Evolutionary conservation across 768 basidiomycete genomes (phyloP), one percentile per base, ranked within the genome.

Genomic region (Termitomyces eurrhizus): DNA sequence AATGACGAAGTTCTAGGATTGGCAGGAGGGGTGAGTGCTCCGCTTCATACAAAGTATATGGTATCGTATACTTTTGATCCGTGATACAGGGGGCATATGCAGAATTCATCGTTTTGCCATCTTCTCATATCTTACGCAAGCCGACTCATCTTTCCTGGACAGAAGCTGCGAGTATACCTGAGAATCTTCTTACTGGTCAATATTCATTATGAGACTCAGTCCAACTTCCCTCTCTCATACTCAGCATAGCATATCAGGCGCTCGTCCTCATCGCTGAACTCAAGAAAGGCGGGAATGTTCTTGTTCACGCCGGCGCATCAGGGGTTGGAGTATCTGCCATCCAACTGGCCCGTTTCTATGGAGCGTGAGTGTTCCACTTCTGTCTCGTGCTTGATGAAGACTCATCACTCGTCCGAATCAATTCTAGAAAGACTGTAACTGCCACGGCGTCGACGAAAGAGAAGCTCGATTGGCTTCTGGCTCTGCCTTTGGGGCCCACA

Each of bases 301-400:
- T 98, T 16, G 80, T 98, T 13, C 96, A 98, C 69, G 93, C 94
- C 21, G 95, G 88, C 7, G 93, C 93, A 3, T 93, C 91, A 13
- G 93, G 95, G 33, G 93, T 97, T 4, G 94, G 94, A 1, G 71
- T 95, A 16, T 88, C 94, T 3, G 92, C 92, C 14, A 92, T 90
- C 52, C 95, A 98, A 73, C 75, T 97, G 21, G 92, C 94, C 21
- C 85, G 91, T 29, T 68, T 81, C 49, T 83, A 80, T 62, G 85
- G 84, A 60, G 90, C 90, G 90, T 92, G 68, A 77, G 89, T 80
- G 37, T 33, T 21, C 36, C 14, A 16, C 29, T 21, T 7, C n/a
- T 7, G 33, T 16, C 39, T 14, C 33, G 14, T 29, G 7, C 4
- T 35, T n/a, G 0, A 8, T 46, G 41, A 7, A 58, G 44, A 21